Evolutionary conservation across 148 eudicot genomes (phyloP), one percentile per base, ranked within the genome.

Genomic region (Fagopyrum esculentum): DNA sequence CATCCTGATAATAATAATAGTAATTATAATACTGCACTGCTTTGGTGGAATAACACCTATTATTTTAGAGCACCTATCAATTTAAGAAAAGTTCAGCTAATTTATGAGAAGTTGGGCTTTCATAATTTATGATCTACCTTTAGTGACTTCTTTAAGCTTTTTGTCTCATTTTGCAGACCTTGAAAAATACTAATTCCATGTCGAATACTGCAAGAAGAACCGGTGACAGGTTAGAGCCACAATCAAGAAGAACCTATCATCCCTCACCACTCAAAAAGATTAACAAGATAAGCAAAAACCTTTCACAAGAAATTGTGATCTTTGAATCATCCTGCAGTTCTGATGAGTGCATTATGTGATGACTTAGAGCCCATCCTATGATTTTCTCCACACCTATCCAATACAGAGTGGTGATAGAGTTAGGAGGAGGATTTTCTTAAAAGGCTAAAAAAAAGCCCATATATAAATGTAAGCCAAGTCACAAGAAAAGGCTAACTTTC

Each of bases 311-410:
- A 50, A 95, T 81, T 68, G 77, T 66, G 51, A 89, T 82, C 84
- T 92, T 92, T 22, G 84, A 72, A 75, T 86, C 96, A 77, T 79
- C 82, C 19, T 75, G 52, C 30, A 81, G 57, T 76, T 90, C 92
- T 74, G 82, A 78, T 2, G 30, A 71, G 52, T 86, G 80, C 99
- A 89, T 95, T 7, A 88, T 86, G 73, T 92, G 97, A 83, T 90
- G 92, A 80, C 89, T 84, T 50, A 90, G 75, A 79, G 97, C 99
- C 99, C 99, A 95, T 26, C 97, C 97, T 79, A 89, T 54, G 19
- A 87, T 79, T 85, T 92, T 90, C 77, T 94, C 97, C 49, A 78
- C 97, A 83, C 83, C 98, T 94, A 72, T 30, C 71, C 77, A 61
- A 59, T 77, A 46, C 72, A 73, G 35, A 66, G 47, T 4, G 46